phyloP scores from a whole-genome alignment of 768 basidiomycete genomes.

The Tricholoma saponaceum region DNA sequence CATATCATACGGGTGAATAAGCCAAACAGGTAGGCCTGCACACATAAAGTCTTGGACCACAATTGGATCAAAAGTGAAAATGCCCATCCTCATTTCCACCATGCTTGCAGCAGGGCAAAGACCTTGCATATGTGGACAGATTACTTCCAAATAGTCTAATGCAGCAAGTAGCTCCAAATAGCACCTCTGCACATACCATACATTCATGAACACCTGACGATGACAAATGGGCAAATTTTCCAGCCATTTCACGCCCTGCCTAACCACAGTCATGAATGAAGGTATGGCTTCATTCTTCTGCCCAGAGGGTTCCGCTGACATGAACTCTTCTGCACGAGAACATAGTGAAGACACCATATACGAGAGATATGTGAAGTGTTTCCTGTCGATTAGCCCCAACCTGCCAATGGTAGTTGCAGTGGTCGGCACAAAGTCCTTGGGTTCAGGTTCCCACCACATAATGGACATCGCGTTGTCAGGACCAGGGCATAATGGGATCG shows the following conservation, averaged over 20 bases:
- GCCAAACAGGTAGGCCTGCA: constrained; percentile 2
- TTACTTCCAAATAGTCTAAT: neutral
- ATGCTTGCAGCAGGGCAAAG: neutral
- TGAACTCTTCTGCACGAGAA: neutral
- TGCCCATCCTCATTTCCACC: neutral
- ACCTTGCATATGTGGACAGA: neutral
- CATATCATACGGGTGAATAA: neutral
- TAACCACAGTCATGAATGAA: neutral
- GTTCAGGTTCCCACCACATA: neutral
- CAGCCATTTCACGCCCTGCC: neutral
- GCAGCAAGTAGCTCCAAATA: neutral
- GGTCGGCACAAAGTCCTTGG: neutral
- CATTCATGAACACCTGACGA: neutral
- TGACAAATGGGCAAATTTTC: neutral
- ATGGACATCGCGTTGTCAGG: neutral
- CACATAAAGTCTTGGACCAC: constrained; percentile 1
- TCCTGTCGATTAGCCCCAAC: neutral
- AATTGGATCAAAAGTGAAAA: neutral
- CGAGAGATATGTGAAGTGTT: neutral
- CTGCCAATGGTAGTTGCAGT: neutral
- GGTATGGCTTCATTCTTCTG: neutral
- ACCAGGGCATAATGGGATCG: neutral
- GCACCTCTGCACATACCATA: neutral
- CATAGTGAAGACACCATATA: neutral
- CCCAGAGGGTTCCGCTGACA: neutral